Conservation (phyloP, 1,284 basidiomycete genomes). For the Fomitiporia mediterranea region DNA sequence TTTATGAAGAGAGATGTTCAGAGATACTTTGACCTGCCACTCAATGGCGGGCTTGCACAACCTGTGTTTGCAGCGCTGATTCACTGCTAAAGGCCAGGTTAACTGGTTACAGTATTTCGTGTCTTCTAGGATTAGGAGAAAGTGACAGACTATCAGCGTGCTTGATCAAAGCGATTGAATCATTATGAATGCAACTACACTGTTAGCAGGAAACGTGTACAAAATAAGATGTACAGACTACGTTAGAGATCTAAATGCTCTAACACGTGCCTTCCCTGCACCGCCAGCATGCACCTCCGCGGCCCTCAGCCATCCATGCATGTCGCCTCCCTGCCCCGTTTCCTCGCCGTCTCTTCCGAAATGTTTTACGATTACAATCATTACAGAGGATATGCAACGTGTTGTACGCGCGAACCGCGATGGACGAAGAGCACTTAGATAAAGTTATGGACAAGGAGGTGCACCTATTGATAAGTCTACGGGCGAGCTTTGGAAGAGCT, state of each 20-base stretch:
- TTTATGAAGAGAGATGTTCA: too few species aligned
- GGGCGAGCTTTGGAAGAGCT: constrained; percentile 80
- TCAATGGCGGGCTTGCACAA: too few species aligned
- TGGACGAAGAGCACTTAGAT: constrained; percentile 78
- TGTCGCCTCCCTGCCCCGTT: constrained; percentile 87
- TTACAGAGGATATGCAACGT: constrained; percentile 75
- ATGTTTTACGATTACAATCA: constrained; percentile 60
- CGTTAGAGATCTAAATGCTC: too few species aligned
- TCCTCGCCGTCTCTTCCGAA: constrained; percentile 70
- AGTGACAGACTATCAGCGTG: too few species aligned
- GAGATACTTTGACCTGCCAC: too few species aligned
- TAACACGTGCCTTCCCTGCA: constrained; percentile 42
- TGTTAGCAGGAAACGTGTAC: too few species aligned
- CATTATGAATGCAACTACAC: too few species aligned
- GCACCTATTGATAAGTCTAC: constrained; percentile 86
- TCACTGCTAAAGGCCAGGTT: too few species aligned
- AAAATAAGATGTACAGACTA: background rate
- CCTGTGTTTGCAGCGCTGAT: too few species aligned
- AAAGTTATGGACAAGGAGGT: constrained; percentile 81
- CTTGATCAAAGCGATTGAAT: background rate
- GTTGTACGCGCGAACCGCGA: constrained; percentile 81
- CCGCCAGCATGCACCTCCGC: constrained; percentile 47
- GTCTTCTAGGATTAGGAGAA: too few species aligned
- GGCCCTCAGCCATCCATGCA: constrained; percentile 79
- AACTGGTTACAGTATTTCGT: too few species aligned